Evolutionary conservation across 2,329 filamentous ascomycete genomes (phyloP), one percentile per base, ranked within the genome.

Genomic region (Monosporascus sp.): DNA sequence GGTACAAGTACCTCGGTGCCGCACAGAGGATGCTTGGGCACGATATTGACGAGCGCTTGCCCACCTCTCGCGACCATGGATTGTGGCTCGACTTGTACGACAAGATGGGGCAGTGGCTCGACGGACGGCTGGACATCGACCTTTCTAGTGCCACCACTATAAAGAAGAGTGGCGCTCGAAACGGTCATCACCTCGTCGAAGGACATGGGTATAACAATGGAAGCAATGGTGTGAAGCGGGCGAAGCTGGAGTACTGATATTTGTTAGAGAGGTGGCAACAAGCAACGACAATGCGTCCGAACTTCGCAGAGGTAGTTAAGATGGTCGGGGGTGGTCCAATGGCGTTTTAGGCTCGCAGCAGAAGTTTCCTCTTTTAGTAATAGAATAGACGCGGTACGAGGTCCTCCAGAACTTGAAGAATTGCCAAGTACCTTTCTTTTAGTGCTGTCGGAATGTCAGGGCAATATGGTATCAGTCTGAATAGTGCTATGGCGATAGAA

Each of bases 21-120:
- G 75, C 76, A 22, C 76, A 79, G 68, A 69, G 65, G 43, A 71
- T 66, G 53, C 66, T 77, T 3, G 76, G 76, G 1, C 76, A 78
- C 55, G 61, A 69, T 18, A 67, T 78, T 48, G 72, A 77, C 55
- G 52, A 63, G 43, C 54, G 62, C 44, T 65, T 78, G 44, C 72
- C 74, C 8, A 77, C 74, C 3, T 66, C 72, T 38, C 61, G 67
- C 46, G 67, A 70, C 37, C 53, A 68, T 49, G 60, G 55, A 3
- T 59, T 69, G 31, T 73, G 70, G 66, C 62, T 66, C 17, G 63
- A 68, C 37, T 72, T 78, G 69, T 78, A 77, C 55, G 59, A 60
- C 45, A 72, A 74, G 59, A 74, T 66, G 57, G 60, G 51, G 4
- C 56, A 63, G 50, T 68, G 65, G 65, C 61, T 68, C 9, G 58